phyloP scores from a whole-genome alignment of 306 rosid species.

The Castanospermum australe region DNA sequence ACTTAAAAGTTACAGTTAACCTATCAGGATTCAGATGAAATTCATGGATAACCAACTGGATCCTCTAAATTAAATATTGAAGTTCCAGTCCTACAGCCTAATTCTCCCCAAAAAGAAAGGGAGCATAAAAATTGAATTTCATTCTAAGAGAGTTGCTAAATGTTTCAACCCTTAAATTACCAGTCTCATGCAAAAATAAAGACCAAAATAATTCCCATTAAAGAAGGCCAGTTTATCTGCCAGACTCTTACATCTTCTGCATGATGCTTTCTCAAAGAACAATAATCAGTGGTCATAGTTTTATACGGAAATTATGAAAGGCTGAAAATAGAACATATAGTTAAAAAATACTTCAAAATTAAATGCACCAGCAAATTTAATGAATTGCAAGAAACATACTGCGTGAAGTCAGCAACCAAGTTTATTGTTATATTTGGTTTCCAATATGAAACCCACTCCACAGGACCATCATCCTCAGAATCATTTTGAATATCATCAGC shows the following conservation, averaged over 20 bases:
- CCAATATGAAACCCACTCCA: conserved; percentile 66
- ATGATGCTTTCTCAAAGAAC: neutral
- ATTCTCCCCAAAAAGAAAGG: neutral
- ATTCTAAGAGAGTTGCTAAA: neutral
- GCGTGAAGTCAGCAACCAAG: conserved; percentile 66
- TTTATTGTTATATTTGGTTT: conserved; percentile 71
- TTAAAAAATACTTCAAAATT: no score
- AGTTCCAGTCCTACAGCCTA: no score
- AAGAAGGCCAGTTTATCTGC: neutral
- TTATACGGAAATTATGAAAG: neutral
- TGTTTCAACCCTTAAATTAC: neutral
- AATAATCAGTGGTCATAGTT: neutral
- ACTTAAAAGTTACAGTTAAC: no score
- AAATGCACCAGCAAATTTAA: neutral
- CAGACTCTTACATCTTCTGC: neutral
- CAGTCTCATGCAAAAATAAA: neutral
- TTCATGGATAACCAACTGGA: no score
- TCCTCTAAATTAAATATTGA: no score
- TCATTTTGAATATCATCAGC: conserved; percentile 48
- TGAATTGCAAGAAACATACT: conserved; percentile 33
- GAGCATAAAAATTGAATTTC: neutral
- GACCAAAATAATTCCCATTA: neutral
- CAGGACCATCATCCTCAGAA: conserved; percentile 44
- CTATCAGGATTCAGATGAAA: no score
- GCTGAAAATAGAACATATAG: neutral